Evolutionary conservation across 2,329 filamentous ascomycete genomes (phyloP).

Genomic region (Cordyceps fumosorosea): DNA sequence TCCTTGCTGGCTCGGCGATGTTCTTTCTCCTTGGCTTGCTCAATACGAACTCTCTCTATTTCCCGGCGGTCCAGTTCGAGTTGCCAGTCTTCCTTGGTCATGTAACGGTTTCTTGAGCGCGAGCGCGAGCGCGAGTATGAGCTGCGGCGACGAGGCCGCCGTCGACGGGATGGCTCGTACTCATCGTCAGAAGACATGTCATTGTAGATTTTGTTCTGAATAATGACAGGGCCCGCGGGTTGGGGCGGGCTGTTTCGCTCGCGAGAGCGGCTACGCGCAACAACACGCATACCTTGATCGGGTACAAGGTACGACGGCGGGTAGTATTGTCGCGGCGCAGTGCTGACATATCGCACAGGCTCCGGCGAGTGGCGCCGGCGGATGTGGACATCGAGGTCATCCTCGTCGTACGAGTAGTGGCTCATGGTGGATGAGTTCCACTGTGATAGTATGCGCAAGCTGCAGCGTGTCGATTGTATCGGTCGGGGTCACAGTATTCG

Average conservation of each 20-base stretch:
- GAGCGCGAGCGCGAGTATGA: conserved; percentile 31
- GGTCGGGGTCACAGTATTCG: not conserved
- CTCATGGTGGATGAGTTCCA: conserved; percentile 21
- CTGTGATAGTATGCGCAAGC: not conserved
- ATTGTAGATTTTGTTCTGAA: conserved; percentile 51
- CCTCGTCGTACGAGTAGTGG: conserved; percentile 45
- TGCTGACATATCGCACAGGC: conserved; percentile 41
- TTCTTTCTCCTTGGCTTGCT: conserved; percentile 31
- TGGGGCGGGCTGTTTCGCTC: conserved; percentile 25
- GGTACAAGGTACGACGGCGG: conserved; percentile 36
- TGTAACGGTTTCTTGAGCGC: conserved; percentile 25
- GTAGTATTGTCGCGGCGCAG: conserved; percentile 32
- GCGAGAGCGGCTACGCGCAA: conserved; percentile 32
- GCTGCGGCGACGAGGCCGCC: conserved; percentile 22
- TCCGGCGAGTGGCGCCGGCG: conserved; percentile 35
- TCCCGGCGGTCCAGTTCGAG: conserved; percentile 34
- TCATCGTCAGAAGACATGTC: conserved; percentile 40
- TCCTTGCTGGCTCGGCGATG: conserved; percentile 32
- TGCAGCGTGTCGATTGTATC: not conserved
- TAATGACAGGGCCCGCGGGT: conserved; percentile 40
- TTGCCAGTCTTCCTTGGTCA: conserved; percentile 39
- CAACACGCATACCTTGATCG: conserved; percentile 40
- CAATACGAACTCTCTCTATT: conserved; percentile 39
- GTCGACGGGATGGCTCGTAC: conserved; percentile 24
- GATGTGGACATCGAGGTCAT: conserved; percentile 48